Percentiles rank a stretch among this genome's conserved stretches.
Evolutionary conservation across 179 eudicot genomes (phyloP).

Genomic region (Spergularia azorica): DNA sequence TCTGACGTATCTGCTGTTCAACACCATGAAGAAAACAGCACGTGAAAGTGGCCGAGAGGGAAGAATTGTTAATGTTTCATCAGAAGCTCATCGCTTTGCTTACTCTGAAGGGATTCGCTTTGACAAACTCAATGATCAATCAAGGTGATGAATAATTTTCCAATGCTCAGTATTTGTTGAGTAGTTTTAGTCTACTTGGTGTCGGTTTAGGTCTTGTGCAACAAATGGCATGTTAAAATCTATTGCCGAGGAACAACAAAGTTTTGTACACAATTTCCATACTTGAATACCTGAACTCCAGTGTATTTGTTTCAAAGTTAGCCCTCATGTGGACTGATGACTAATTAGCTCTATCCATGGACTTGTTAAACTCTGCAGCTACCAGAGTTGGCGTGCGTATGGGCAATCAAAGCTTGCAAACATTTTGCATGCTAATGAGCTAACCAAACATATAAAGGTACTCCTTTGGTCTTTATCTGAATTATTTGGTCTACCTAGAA

Average conservation of each 20-base stretch:
- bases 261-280: neutral
- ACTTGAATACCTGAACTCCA: no score
- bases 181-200: neutral
- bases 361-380: constrained; percentile 42
- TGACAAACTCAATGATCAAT: constrained; percentile 61
- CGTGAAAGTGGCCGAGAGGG: constrained; percentile 58
- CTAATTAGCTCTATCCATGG: constrained; percentile 6
- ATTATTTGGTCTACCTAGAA: neutral
- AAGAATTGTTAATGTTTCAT: constrained; percentile 85
- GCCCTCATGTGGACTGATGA: neutral
- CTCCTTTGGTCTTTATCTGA: neutral
- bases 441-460: constrained; percentile 69
- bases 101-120: constrained; percentile 78
- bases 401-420: constrained; percentile 91
- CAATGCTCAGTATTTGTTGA: neutral
- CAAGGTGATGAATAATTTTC: constrained; percentile 46
- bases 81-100: constrained; percentile 58
- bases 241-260: neutral
- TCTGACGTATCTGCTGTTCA: constrained; percentile 65
- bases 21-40: constrained; percentile 74
- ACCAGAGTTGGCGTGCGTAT: constrained; percentile 55
- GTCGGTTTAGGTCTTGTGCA: neutral
- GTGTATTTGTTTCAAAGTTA: no score
- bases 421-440: constrained; percentile 68
- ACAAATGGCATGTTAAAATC: neutral